A percentile compares a stretch with the other conserved stretches of the same genome.
Conservation (phyloP, 345 rosid species). For the Aquilaria malaccensis region DNA sequence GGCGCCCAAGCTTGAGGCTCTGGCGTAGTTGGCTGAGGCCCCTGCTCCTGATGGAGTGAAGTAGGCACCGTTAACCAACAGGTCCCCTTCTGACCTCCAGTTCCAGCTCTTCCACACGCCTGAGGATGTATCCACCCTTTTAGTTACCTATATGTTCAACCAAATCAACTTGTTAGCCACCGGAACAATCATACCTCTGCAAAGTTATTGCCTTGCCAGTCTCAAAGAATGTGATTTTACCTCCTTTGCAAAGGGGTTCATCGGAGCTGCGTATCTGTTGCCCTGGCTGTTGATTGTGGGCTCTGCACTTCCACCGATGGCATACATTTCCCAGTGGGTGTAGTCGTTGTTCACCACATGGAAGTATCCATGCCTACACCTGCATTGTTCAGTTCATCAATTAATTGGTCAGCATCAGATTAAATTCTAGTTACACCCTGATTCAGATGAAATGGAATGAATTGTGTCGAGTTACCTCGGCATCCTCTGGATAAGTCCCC, state of each 20-base stretch:
- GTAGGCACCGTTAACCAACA: constrained; percentile 19
- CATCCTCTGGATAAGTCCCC: constrained; percentile 38
- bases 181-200: not conserved
- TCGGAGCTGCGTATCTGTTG: constrained; percentile 27
- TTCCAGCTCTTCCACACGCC: not conserved
- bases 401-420: not conserved
- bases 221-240: constrained; percentile 1
- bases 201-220: too few species aligned
- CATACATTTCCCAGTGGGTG: constrained; percentile 32
- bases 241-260: constrained; percentile 23
- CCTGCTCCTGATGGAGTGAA: constrained; percentile 22
- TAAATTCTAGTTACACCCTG: not conserved
- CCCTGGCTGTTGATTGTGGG: constrained; percentile 35
- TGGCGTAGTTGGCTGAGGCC: constrained; percentile 22
- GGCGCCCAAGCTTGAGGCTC: constrained; percentile 23
- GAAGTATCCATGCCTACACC: constrained; percentile 30
- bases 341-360: constrained; percentile 35
- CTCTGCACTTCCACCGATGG: constrained; percentile 31
- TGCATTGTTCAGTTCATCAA: constrained; percentile 10
- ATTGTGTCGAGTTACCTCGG: constrained; percentile 20
- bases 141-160: constrained; percentile 13
- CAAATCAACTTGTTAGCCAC: not conserved
- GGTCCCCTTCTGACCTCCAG: too few species aligned
- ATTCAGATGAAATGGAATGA: not conserved
- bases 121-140: constrained; percentile 9